Conservation (phyloP, 2,329 filamentous ascomycete genomes). For the Microdochium paspali region DNA sequence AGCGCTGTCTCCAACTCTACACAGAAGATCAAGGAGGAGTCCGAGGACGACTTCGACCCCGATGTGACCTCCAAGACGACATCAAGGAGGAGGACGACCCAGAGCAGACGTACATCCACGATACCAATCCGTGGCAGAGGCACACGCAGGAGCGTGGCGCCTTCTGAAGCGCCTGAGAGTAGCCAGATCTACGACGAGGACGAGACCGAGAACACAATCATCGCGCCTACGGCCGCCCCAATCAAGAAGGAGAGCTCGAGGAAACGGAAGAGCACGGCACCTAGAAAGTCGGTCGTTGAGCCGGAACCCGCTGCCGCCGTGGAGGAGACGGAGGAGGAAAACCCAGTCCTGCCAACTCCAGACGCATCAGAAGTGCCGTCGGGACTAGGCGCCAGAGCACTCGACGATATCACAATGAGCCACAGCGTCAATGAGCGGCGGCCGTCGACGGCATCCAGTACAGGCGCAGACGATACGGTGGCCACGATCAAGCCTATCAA, state of each 20-base stretch:
- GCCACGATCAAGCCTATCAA: conserved; percentile 61
- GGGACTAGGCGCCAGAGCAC: conserved; percentile 34
- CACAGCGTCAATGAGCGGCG: conserved; percentile 54
- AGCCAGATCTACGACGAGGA: conserved; percentile 32
- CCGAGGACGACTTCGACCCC: conserved; percentile 73
- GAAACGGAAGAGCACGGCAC: conserved; percentile 56
- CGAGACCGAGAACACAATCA: neutral
- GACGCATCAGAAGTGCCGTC: conserved; percentile 35
- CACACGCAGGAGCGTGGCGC: conserved; percentile 28
- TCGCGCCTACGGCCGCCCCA: conserved; percentile 17
- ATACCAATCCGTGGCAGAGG: conserved; percentile 16
- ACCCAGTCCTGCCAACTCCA: conserved; percentile 34
- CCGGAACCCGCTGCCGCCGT: conserved; percentile 24
- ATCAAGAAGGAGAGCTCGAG: conserved; percentile 49
- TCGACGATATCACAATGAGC: conserved; percentile 58
- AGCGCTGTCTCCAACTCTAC: conserved; percentile 40
- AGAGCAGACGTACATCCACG: conserved; percentile 20
- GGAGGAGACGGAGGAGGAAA: conserved; percentile 20
- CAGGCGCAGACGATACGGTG: conserved; percentile 30
- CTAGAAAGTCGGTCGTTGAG: conserved; percentile 27
- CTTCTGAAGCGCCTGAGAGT: conserved; percentile 13
- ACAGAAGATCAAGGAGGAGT: conserved; percentile 44
- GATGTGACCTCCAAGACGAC: conserved; percentile 47
- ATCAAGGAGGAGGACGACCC: conserved; percentile 39
- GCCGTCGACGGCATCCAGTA: conserved; percentile 17